phyloP scores from a whole-genome alignment of 2,329 filamentous ascomycete genomes.

The Grosmannia serpens region DNA sequence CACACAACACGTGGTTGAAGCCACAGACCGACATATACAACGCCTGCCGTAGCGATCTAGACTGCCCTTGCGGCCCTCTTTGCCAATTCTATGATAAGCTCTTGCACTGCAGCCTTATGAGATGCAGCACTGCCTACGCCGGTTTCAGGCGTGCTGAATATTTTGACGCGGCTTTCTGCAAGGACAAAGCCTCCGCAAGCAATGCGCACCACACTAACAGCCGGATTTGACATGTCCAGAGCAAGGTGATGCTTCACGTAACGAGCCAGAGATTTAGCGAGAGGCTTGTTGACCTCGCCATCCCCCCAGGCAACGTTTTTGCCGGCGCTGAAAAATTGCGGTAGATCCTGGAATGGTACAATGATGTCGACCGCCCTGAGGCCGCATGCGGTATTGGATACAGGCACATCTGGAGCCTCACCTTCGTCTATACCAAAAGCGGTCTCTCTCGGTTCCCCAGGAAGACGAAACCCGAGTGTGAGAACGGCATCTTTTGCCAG shows the following conservation, averaged over 20 bases:
- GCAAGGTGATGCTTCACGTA: conserved; percentile 43
- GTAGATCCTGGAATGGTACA: conserved; percentile 35
- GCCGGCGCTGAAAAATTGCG: conserved; percentile 33
- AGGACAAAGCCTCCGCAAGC: conserved; percentile 45
- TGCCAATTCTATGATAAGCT: conserved; percentile 4
- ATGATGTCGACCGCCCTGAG: conserved; percentile 39
- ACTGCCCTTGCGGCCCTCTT: neutral
- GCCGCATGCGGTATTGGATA: conserved; percentile 15
- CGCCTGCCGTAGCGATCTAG: neutral
- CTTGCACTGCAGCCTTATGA: neutral
- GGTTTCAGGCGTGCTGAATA: conserved; percentile 18
- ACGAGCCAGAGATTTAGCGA: conserved; percentile 35
- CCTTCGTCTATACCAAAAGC: neutral
- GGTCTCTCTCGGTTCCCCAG: neutral
- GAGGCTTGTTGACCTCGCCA: conserved; percentile 21
- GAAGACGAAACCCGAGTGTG: conserved; percentile 35
- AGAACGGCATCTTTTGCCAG: conserved; percentile 35
- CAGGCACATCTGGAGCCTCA: neutral
- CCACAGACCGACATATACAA: no score
- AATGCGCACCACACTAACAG: conserved; percentile 39
- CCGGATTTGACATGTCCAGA: conserved; percentile 42
- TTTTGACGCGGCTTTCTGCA: conserved; percentile 39
- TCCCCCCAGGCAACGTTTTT: conserved; percentile 11
- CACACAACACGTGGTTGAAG: neutral
- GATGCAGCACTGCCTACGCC: neutral